phyloP scores from a whole-genome alignment of 441 rosid genomes.

The Adansonia madagascariensis region DNA sequence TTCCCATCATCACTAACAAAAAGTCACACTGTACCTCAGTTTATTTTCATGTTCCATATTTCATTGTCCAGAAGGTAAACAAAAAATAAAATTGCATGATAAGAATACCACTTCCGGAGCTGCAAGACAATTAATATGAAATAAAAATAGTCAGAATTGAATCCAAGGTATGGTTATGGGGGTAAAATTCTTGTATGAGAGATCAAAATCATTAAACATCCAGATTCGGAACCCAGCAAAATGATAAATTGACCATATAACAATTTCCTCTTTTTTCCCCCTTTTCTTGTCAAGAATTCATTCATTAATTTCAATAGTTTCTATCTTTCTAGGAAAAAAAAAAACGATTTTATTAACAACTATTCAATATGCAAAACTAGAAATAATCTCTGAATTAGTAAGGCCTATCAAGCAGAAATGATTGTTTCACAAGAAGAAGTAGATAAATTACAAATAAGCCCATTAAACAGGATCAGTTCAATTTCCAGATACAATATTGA shows the following conservation, averaged over 20 bases:
- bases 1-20: constrained; percentile 33
- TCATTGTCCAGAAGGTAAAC: constrained; percentile 21
- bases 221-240: background rate
- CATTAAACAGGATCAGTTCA: constrained; percentile 16
- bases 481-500: background rate
- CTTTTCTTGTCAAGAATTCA: constrained; percentile 8
- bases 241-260: constrained; percentile 4
- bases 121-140: constrained; percentile 25
- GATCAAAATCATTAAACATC: background rate
- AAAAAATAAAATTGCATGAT: background rate
- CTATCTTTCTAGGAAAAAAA: background rate
- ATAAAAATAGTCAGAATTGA: constrained; percentile 5
- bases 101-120: constrained; percentile 7
- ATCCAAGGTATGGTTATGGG: constrained; percentile 9
- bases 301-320: constrained; percentile 7
- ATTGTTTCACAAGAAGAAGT: constrained; percentile 1
- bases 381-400: background rate
- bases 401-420: background rate
- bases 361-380: background rate
- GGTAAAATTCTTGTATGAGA: background rate
- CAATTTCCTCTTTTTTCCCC: background rate
- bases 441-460: constrained; percentile 9
- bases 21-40: constrained; percentile 36
- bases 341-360: background rate
- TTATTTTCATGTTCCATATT: constrained; percentile 31